A percentile compares a stretch with the other conserved stretches of the same genome.
Conservation (phyloP, 495 filamentous ascomycete genomes). For the Lepraria neglecta region DNA sequence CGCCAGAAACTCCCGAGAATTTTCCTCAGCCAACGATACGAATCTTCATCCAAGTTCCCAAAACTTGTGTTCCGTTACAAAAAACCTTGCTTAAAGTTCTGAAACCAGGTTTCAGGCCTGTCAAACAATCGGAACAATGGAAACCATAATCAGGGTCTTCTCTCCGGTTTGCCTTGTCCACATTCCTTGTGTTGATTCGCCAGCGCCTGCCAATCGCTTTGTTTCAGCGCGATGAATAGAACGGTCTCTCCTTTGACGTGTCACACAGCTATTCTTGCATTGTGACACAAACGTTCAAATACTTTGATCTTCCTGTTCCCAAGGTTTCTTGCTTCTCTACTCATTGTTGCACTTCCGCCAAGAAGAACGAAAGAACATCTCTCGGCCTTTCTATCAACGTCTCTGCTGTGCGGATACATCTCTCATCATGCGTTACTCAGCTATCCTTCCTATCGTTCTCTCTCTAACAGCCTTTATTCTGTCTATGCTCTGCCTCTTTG, state of each 20-base stretch:
- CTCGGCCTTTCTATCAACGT: neutral
- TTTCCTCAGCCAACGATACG: slow-evolving; percentile 2
- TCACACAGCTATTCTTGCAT: neutral
- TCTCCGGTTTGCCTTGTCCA: neutral
- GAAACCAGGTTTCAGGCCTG: neutral
- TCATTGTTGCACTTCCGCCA: neutral
- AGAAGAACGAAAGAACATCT: neutral
- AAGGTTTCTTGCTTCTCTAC: neutral
- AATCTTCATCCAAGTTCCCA: neutral
- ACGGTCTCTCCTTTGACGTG: slow-evolving; percentile 2
- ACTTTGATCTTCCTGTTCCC: neutral
- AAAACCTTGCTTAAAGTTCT: neutral
- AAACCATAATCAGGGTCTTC: neutral
- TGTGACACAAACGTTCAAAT: neutral
- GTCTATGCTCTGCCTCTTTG: slow-evolving; percentile 62
- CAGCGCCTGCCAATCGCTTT: slow-evolving; percentile 5
- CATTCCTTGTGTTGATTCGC: neutral
- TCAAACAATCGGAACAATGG: neutral
- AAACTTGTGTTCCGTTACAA: neutral
- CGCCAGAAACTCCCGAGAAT: neutral
- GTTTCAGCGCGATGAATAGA: neutral
- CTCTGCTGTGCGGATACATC: slow-evolving; percentile 13
- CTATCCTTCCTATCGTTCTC: slow-evolving; percentile 5
- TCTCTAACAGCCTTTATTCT: slow-evolving; percentile 56
- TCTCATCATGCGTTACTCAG: slow-evolving; percentile 8